Evolutionary conservation across 768 basidiomycete genomes (phyloP).

Genomic region (Guyanaporus albipodus): DNA sequence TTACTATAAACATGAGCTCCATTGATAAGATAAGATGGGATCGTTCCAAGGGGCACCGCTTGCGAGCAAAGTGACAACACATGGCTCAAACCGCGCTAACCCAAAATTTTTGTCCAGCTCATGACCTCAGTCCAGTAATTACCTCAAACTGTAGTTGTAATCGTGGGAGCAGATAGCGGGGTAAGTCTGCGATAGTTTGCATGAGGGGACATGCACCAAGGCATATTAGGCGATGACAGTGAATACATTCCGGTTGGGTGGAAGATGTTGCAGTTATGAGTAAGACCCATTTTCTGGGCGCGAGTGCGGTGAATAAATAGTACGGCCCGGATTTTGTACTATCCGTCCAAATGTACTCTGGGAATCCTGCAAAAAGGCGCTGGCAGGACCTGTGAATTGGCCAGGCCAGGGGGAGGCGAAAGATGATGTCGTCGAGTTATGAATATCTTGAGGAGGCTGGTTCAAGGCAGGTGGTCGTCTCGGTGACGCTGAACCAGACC

Average conservation of each 20-base stretch:
- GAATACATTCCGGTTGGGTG: slow-evolving; percentile 18
- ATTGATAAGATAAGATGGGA: slow-evolving; percentile 24
- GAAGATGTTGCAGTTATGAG: slow-evolving; percentile 15
- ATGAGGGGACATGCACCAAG: background rate
- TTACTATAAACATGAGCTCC: background rate
- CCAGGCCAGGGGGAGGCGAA: slow-evolving; percentile 31
- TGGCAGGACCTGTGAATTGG: slow-evolving; percentile 47
- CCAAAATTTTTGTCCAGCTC: background rate
- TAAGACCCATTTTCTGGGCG: slow-evolving; percentile 33
- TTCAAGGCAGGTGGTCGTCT: slow-evolving; percentile 14
- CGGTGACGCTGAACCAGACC: slow-evolving; percentile 25
- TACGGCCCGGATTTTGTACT: slow-evolving; percentile 53
- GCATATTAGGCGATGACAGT: slow-evolving; percentile 21
- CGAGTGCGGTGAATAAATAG: slow-evolving; percentile 56
- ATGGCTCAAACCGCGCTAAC: background rate
- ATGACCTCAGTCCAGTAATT: slow-evolving; percentile 1
- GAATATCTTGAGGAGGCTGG: slow-evolving; percentile 21
- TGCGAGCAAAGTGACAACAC: background rate
- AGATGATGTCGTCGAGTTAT: slow-evolving; percentile 17
- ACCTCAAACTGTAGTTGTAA: background rate
- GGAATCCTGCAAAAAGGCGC: slow-evolving; percentile 46
- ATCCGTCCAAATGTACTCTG: slow-evolving; percentile 36
- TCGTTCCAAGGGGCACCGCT: background rate
- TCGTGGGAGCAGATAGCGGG: background rate
- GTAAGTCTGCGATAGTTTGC: background rate